A percentile compares a stretch with the other conserved stretches of the same genome.
Conservation (phyloP, 2,329 filamentous ascomycete genomes). For the Fusarium decemcellulare region DNA sequence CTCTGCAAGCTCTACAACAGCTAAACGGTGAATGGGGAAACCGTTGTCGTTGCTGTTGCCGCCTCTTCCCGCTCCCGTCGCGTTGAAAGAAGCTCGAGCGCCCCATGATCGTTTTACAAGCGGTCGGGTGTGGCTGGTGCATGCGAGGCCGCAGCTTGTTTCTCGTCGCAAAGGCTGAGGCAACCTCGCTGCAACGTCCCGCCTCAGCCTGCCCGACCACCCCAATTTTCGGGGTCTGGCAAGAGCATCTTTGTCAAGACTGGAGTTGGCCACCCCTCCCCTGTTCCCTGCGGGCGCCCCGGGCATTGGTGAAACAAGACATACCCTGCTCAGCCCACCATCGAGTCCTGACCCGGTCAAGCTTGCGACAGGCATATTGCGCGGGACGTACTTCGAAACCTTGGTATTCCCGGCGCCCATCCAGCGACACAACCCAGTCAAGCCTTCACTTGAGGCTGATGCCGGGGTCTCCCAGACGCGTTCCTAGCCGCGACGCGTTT, state of each 20-base stretch:
- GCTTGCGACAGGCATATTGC: constrained; percentile 58
- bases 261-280: constrained; percentile 43
- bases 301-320: constrained; percentile 67
- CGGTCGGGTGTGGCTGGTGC: constrained; percentile 39
- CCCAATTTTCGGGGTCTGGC: constrained; percentile 38
- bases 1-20: constrained; percentile 26
- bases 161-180: constrained; percentile 32
- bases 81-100: constrained; percentile 15
- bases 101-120: constrained; percentile 19
- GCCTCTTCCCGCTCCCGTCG: constrained; percentile 17
- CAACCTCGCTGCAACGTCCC: constrained; percentile 45
- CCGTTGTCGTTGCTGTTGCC: constrained; percentile 12
- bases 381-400: constrained; percentile 30
- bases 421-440: constrained; percentile 24
- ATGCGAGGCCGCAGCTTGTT: constrained; percentile 32
- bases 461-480: constrained; percentile 32
- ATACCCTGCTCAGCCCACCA: constrained; percentile 63
- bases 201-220: constrained; percentile 44
- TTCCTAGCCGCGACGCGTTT: constrained; percentile 29
- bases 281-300: constrained; percentile 52
- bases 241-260: constrained; percentile 37
- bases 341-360: constrained; percentile 59
- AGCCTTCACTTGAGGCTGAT: constrained; percentile 46
- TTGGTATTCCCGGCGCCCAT: constrained; percentile 41
- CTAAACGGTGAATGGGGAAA: background rate